Evolutionary conservation across 257 asterid species (phyloP), one percentile per base, ranked within the genome.

Genomic region (Phtheirospermum japonicum): DNA sequence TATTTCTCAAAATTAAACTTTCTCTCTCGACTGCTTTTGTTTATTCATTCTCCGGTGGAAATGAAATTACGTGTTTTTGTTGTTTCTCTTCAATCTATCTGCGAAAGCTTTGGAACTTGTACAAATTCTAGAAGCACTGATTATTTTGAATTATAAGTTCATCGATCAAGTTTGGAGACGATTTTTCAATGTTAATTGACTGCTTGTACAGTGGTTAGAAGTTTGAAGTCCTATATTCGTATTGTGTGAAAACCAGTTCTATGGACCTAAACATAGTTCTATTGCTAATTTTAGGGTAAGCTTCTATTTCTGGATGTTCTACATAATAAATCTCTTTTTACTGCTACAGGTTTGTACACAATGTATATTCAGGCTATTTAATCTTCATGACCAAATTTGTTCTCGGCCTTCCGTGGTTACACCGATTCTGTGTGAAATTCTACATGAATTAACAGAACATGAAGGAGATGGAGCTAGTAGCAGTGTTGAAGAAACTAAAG

Each of bases 341-440:
- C 31, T 59, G 39, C 26, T 67, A 53, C 82, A 91, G 98, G 96
- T 77, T 36, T 88, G 98, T 28, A 59, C 53, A 16, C 71, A 76
- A 60, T 91, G 98, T 73, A 71, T 88, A 70, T 75, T 79, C 23
- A 61, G 91, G 68, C 43, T 81, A 67, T 78, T 88, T 65, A 84
- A 76, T 51, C 65, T 79, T 42, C 83, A 76, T 20, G 84, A 67
- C 45, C 68, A 56, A 63, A 68, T 77, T 36, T 73, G 70, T 69
- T 67, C 88, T 71, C 75, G 63, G 23, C 77, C 92, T 69, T 79
- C 75, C 2, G 43, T 75, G 39, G 69, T 74, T 49, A 64, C 83
- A 18, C 49, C 69, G 19, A 28, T 32, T 55, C 65, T 86, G 68
- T 61, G 67, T 69, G 72, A 61, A 30, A 37, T 83, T 59, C 75